Evolutionary conservation across 129 eudicot species (phyloP).

Genomic region (Chrysanthemum lavandulifolium): DNA sequence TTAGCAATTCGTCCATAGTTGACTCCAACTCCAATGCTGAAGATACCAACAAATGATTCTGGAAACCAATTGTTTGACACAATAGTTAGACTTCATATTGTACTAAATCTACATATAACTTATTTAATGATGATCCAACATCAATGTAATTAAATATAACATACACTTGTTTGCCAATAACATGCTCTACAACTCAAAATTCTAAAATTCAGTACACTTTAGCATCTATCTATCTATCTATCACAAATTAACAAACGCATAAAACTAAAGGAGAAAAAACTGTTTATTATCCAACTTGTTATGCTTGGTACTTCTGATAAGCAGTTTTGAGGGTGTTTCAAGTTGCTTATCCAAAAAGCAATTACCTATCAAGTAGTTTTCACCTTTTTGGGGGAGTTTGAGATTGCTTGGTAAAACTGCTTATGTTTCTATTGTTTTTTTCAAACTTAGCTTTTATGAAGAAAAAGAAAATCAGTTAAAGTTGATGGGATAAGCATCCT

Average conservation of each 20-base stretch:
- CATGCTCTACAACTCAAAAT: neutral
- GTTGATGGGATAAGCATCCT: no score
- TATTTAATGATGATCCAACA: neutral
- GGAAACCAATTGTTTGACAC: slow-evolving; percentile 19
- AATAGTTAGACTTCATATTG: neutral
- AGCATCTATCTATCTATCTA: neutral
- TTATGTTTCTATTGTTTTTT: no score
- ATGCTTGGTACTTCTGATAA: no score
- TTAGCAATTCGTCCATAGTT: slow-evolving; percentile 89
- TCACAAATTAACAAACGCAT: neutral
- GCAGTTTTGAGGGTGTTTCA: no score
- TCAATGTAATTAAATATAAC: neutral
- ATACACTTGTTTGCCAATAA: neutral
- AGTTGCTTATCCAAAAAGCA: no score
- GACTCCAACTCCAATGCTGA: slow-evolving; percentile 73
- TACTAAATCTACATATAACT: neutral
- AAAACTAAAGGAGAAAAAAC: no score
- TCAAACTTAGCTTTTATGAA: no score
- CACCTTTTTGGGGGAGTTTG: no score
- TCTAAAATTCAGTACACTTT: neutral
- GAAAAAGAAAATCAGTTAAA: no score
- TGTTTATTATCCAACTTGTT: no score
- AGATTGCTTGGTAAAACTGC: no score
- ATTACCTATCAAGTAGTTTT: no score
- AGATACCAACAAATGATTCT: slow-evolving; percentile 42